Evolutionary conservation across 371 early-diverging fungal genomes (phyloP).

Genomic region (Mucor indicus): DNA sequence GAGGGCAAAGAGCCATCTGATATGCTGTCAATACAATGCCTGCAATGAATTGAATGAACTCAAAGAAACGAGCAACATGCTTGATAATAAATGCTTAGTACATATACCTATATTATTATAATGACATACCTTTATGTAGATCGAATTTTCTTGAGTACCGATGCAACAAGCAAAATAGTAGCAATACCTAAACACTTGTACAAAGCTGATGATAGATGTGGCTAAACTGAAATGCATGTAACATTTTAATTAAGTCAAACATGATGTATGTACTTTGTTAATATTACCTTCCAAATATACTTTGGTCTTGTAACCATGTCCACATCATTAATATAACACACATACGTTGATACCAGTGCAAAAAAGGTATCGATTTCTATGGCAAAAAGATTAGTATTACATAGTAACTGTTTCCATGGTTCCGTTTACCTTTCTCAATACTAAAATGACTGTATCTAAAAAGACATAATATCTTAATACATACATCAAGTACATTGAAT

Average conservation of each 20-base stretch:
- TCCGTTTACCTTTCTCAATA: constrained; percentile 16
- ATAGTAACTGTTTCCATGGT: background rate
- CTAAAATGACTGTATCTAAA: constrained; percentile 21
- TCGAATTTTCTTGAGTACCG: background rate
- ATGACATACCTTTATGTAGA: too few species aligned
- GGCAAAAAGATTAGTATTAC: too few species aligned
- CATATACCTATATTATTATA: too few species aligned
- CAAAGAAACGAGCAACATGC: constrained; percentile 1
- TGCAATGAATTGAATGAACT: constrained; percentile 12
- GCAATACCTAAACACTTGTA: constrained; percentile 13
- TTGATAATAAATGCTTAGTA: background rate
- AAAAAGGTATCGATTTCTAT: constrained; percentile 22
- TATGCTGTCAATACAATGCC: constrained; percentile 16
- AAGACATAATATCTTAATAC: constrained; percentile 15
- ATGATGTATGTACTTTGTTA: too few species aligned
- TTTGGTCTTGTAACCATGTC: constrained; percentile 26
- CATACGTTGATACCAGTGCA: constrained; percentile 29
- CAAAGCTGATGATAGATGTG: constrained; percentile 18
- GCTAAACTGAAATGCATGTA: constrained; percentile 15
- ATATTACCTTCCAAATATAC: constrained; percentile 23
- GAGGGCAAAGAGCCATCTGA: constrained; percentile 19
- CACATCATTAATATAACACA: constrained; percentile 16
- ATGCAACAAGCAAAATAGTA: constrained; percentile 17
- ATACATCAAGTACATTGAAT: constrained; percentile 18
- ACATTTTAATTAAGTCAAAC: too few species aligned